Evolutionary conservation across 345 rosid species (phyloP).

Genomic region (Euphorbia tirucalli): DNA sequence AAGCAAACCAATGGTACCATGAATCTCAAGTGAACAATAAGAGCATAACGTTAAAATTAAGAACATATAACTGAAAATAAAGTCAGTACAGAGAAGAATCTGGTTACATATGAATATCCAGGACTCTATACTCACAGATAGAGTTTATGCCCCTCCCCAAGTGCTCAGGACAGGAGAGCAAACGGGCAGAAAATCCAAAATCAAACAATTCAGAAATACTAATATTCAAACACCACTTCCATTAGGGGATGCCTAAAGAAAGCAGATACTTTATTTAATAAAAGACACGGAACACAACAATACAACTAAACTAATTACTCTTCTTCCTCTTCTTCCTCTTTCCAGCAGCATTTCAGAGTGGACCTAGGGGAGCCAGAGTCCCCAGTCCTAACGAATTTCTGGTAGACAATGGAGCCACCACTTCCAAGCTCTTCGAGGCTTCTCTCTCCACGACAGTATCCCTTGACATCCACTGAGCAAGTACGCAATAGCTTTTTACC

Average conservation of each 20-base stretch:
- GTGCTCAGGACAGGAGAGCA: background rate
- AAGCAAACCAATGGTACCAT: too few species aligned
- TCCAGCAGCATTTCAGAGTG: constrained; percentile 27
- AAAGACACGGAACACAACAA: background rate
- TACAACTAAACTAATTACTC: background rate
- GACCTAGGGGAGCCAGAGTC: constrained; percentile 26
- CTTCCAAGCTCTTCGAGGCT: constrained; percentile 29
- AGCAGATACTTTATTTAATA: constrained; percentile 2
- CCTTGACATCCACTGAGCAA: constrained; percentile 25
- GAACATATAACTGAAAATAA: too few species aligned
- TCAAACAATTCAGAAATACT: background rate
- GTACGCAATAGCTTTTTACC: constrained; percentile 5
- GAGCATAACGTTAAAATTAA: too few species aligned
- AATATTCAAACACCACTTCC: background rate
- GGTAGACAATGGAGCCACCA: constrained; percentile 29
- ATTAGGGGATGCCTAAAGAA: constrained; percentile 2
- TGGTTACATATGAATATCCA: background rate
- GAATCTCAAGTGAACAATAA: too few species aligned
- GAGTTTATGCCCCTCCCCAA: too few species aligned
- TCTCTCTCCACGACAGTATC: constrained; percentile 25
- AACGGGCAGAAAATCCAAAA: background rate
- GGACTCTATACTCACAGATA: background rate
- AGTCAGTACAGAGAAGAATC: background rate
- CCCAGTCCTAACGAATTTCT: constrained; percentile 19
- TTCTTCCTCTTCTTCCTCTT: constrained; percentile 23